A percentile compares a stretch with the other conserved stretches of the same genome.
These are phyloP conservation scores for Aquilaria yunnanensis DNA, from an alignment of 345 rosid species.

Conservation along the genomic window DNA sequence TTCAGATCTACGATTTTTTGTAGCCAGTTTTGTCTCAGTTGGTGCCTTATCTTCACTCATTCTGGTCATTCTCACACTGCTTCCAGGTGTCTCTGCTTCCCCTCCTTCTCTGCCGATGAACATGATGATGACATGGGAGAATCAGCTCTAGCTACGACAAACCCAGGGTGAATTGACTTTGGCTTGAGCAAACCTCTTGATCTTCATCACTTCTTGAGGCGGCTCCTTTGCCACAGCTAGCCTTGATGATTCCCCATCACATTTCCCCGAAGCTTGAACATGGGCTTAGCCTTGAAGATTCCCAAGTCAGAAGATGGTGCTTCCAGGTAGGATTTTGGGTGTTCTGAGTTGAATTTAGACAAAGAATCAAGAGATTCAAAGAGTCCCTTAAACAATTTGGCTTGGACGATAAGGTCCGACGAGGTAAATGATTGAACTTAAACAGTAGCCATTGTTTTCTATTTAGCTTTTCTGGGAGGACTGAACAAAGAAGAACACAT, in stretches of 20 bases:
- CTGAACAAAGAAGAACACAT: neutral
- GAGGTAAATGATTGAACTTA: conserved; percentile 37
- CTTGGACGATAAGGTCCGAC: conserved; percentile 23
- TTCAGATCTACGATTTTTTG: too few relatives aligned
- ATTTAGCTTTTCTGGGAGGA: neutral
- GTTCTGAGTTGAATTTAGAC: conserved; percentile 9
- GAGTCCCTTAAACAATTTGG: conserved; percentile 7
- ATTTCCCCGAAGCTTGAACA: conserved; percentile 22
- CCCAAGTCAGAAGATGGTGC: conserved; percentile 1
- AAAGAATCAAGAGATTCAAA: conserved; percentile 17
- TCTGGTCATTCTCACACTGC: too few relatives aligned
- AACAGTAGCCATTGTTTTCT: conserved; percentile 44
- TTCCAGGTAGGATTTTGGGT: neutral
- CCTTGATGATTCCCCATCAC: conserved; percentile 18
- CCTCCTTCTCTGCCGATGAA: too few relatives aligned
- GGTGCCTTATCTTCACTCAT: too few relatives aligned
- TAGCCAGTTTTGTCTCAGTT: too few relatives aligned
- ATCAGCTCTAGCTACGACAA: too few relatives aligned
- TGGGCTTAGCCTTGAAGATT: conserved; percentile 19
- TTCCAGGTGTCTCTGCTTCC: too few relatives aligned
- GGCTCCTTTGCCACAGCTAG: conserved; percentile 37
- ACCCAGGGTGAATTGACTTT: too few relatives aligned
- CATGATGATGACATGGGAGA: too few relatives aligned
- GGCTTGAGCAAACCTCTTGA: conserved; percentile 21
- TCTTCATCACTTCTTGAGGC: conserved; percentile 36